Conservation (phyloP, 179 eudicot genomes). For the Vitellaria paradoxa region DNA sequence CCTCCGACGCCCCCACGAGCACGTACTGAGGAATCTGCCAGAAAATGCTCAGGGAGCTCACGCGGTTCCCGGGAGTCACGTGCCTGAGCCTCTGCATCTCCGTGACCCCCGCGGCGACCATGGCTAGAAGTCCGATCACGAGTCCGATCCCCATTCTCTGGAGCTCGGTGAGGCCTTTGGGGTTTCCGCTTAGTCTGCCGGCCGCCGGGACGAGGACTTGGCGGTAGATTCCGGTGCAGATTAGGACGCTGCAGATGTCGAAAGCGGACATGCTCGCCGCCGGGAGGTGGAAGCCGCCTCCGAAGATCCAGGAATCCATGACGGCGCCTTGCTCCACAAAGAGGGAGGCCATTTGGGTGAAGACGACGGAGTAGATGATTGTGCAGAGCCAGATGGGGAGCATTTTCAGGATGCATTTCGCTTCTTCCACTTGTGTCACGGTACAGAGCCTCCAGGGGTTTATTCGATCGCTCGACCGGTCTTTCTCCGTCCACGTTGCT, state of each 20-base stretch:
- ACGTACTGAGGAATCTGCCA: slow-evolving; percentile 61
- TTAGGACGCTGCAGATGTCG: slow-evolving; percentile 53
- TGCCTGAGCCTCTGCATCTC: slow-evolving; percentile 33
- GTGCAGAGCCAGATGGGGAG: slow-evolving; percentile 68
- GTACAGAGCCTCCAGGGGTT: slow-evolving; percentile 61
- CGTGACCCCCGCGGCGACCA: slow-evolving; percentile 53
- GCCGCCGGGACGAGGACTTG: slow-evolving; percentile 42
- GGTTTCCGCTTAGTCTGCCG: slow-evolving; percentile 34
- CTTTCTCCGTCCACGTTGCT: slow-evolving; percentile 35
- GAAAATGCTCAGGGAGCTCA: slow-evolving; percentile 40
- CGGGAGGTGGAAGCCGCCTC: slow-evolving; percentile 45
- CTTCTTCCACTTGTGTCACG: slow-evolving; percentile 60
- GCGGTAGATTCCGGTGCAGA: slow-evolving; percentile 47
- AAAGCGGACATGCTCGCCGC: slow-evolving; percentile 64
- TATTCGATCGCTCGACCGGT: slow-evolving; percentile 12
- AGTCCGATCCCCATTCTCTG: slow-evolving; percentile 58
- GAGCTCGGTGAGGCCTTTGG: slow-evolving; percentile 55
- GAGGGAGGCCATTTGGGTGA: slow-evolving; percentile 66
- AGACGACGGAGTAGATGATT: slow-evolving; percentile 53
- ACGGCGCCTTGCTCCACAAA: slow-evolving; percentile 64
- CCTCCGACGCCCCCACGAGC: slow-evolving; percentile 57
- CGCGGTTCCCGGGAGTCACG: slow-evolving; percentile 13
- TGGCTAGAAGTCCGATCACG: slow-evolving; percentile 46
- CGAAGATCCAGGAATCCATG: slow-evolving; percentile 35
- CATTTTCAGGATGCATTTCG: slow-evolving; percentile 54